Base-by-base conservation (phyloP, 139 green algal species). In the Limnomonas spitsbergensis region DNA sequence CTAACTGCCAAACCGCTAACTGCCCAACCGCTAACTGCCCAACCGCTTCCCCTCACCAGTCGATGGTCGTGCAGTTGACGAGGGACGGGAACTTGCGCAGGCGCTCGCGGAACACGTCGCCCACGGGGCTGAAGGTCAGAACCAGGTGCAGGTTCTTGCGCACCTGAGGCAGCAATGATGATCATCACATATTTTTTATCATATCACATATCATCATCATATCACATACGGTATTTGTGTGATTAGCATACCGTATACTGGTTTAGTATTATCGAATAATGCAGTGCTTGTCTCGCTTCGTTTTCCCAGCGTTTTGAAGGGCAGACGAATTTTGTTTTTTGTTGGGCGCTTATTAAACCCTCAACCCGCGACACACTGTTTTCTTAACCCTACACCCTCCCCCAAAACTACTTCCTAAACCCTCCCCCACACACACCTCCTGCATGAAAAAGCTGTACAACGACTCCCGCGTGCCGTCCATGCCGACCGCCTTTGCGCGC, bases 371-470 rank as follows among this genome's bases (percentile, higher is more conserved):
- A n/a, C n/a, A n/a, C n/a, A n/a, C n/a, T n/a, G n/a, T n/a, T n/a
- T n/a, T n/a, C n/a, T n/a, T n/a, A n/a, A n/a, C n/a, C n/a, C n/a
- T n/a, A n/a, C n/a, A n/a, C n/a, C n/a, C n/a, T n/a, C n/a, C n/a
- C n/a, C n/a, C n/a, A n/a, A n/a, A n/a, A n/a, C n/a, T n/a, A n/a
- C n/a, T n/a, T n/a, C n/a, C n/a, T n/a, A n/a, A n/a, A n/a, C n/a
- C n/a, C n/a, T n/a, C n/a, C n/a, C n/a, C n/a, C n/a, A n/a, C 47
- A 29, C 47, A 61, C 74, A 90, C 83, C 85, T 93, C 88, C 38
- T 90, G 81, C 47, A 94, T 69, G 78, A 95, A 95, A 79, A 94
- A 95, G 76, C 89, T 88, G 85, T 92, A 90, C n/a, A 94, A 80
- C 20, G 66, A 27, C 40, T 92, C 87, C 29, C 75, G 88, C 80